These are phyloP conservation scores for Metarhizium rileyi DNA, from an alignment of 2,329 filamentous ascomycete species.

Conservation along the genomic window DNA sequence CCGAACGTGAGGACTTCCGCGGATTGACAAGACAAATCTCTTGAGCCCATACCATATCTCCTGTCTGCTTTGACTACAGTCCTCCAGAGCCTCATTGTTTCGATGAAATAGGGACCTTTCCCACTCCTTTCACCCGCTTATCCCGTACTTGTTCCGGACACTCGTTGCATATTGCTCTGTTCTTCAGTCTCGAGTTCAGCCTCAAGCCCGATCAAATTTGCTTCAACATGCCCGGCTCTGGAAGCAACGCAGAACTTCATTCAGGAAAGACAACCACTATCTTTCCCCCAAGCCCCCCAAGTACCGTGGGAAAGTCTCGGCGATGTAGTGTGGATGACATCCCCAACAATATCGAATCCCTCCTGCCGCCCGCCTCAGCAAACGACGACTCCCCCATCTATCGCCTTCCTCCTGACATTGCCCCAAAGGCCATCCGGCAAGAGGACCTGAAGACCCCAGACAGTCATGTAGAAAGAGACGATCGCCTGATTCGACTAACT, in stretches of 20 bases:
- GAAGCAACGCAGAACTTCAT: background rate
- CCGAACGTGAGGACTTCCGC: constrained; percentile 4
- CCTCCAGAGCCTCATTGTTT: background rate
- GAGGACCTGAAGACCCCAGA: constrained; percentile 79
- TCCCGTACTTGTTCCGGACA: background rate
- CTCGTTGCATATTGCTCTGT: background rate
- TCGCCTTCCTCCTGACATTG: constrained; percentile 59
- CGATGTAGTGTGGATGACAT: constrained; percentile 21
- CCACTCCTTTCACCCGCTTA: background rate
- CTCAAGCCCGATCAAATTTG: background rate
- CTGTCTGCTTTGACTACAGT: background rate
- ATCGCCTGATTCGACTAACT: constrained; percentile 74
- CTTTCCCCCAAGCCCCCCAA: constrained; percentile 30
- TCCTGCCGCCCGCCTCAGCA: background rate
- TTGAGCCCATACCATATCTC: background rate
- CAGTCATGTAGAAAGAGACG: constrained; percentile 67
- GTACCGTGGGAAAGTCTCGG: constrained; percentile 27
- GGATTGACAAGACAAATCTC: constrained; percentile 1
- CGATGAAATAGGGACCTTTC: background rate
- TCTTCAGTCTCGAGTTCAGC: background rate
- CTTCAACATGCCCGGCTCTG: background rate
- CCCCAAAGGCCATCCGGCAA: constrained; percentile 53
- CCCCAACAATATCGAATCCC: background rate
- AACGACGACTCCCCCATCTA: constrained; percentile 25
- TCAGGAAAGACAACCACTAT: constrained; percentile 4